A percentile compares a stretch with the other conserved stretches of the same genome.
phyloP scores from a whole-genome alignment of 768 basidiomycete genomes.

The Auriscalpium vulgare region DNA sequence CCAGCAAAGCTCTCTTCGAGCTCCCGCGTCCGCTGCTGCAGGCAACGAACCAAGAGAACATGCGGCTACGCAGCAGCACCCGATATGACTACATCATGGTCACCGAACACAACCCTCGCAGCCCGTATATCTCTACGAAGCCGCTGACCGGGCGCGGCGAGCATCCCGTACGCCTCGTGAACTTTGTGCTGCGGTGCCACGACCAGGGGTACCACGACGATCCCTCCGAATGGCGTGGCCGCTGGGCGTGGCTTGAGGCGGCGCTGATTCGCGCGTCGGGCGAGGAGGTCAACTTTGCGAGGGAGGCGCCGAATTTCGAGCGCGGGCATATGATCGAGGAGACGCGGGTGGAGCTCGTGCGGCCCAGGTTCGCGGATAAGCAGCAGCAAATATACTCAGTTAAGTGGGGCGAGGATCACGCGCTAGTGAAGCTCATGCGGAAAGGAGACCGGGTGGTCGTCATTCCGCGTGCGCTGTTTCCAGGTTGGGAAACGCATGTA shows the following conservation, averaged over 20 bases:
- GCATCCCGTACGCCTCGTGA: not conserved
- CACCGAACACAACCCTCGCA: not conserved
- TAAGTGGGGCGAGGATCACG: not conserved
- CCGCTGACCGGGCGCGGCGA: not conserved
- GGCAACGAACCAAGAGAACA: not conserved
- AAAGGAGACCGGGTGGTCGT: not conserved
- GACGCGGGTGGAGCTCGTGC: not conserved
- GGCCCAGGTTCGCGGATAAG: not conserved
- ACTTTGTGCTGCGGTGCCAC: not conserved
- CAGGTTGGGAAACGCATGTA: not conserved
- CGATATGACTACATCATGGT: not conserved
- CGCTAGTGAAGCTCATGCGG: not conserved
- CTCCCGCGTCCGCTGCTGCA: not conserved
- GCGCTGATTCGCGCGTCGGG: not conserved
- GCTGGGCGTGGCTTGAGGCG: not conserved
- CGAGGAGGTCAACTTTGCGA: not conserved
- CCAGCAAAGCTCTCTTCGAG: not conserved
- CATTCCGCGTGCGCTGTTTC: not conserved
- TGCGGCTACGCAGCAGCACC: not conserved
- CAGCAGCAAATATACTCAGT: not conserved
- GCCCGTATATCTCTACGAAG: not conserved
- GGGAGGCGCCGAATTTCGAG: not conserved
- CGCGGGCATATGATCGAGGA: not conserved
- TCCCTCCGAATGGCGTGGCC: not conserved
- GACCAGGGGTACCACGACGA: not conserved